phyloP scores from a whole-genome alignment of 2,329 filamentous ascomycete species.

The Alternaria incomplexa region DNA sequence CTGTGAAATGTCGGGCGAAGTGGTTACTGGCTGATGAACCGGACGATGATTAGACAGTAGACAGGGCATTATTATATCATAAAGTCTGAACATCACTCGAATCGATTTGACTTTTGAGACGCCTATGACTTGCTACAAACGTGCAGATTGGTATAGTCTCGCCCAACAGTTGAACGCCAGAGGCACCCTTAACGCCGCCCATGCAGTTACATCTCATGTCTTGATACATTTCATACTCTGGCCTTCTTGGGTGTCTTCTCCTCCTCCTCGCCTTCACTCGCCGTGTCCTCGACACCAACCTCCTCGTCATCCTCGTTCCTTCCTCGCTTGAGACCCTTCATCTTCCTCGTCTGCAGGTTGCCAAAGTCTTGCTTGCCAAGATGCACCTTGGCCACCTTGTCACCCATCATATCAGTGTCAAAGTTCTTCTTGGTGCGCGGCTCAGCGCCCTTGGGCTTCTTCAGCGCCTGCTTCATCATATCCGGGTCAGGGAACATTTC shows the following conservation, averaged over 20 bases:
- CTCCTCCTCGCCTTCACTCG: conserved; percentile 25
- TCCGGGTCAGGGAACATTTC: conserved; percentile 77
- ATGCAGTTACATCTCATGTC: conserved; percentile 26
- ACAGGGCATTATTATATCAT: no score
- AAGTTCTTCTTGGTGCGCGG: conserved; percentile 96
- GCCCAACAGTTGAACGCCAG: conserved; percentile 22
- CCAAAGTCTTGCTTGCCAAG: conserved; percentile 86
- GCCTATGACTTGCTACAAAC: conserved; percentile 5
- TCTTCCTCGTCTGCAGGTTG: conserved; percentile 93
- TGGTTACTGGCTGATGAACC: conserved; percentile 67
- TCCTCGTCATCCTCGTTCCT: conserved; percentile 54
- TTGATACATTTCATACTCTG: conserved; percentile 17
- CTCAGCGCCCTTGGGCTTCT: conserved; percentile 76
- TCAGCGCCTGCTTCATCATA: conserved; percentile 88
- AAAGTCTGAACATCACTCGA: background rate
- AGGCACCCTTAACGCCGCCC: conserved; percentile 37
- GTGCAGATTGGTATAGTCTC: conserved; percentile 33
- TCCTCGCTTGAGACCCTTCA: conserved; percentile 95
- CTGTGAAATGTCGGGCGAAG: conserved; percentile 65
- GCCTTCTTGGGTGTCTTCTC: conserved; percentile 36
- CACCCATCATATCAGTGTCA: conserved; percentile 85
- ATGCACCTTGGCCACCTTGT: conserved; percentile 95
- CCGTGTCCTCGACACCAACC: conserved; percentile 26
- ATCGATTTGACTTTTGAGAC: conserved; percentile 8
- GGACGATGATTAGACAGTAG: conserved; percentile 53